These are phyloP conservation scores for Crataegus laevigata DNA, from an alignment of 306 rosid species.

Conservation along the genomic window DNA sequence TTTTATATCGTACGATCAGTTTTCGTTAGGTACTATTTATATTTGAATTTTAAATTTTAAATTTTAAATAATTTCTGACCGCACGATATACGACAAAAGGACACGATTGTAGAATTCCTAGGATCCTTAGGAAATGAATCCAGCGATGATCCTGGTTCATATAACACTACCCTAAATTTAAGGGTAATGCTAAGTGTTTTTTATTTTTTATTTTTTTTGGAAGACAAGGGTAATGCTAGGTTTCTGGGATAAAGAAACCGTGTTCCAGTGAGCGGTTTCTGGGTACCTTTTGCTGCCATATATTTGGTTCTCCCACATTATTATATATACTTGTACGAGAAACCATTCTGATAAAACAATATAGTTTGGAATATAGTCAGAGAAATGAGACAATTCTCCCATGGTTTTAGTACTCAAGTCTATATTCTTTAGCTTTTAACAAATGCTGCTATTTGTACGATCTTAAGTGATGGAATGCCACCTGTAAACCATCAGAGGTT, in stretches of 20 bases:
- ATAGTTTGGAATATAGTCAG: background rate
- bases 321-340: background rate
- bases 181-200: too few species aligned
- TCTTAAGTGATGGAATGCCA: background rate
- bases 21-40: too few species aligned
- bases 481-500: rapidly evolving
- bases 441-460: background rate
- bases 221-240: too few species aligned
- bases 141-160: too few species aligned
- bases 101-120: too few species aligned
- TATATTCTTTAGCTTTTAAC: background rate
- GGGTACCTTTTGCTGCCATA: background rate
- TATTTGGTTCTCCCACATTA: background rate
- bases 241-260: background rate
- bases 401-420: background rate
- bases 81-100: too few species aligned
- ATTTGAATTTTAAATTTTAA: too few species aligned
- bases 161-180: too few species aligned
- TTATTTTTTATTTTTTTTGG: too few species aligned
- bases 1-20: too few species aligned
- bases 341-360: background rate
- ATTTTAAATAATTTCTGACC: too few species aligned
- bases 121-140: too few species aligned
- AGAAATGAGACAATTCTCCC: background rate
- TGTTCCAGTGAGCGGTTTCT: conserved; percentile 7